Evolutionary conservation across 805 yeast genomes (phyloP).

Genomic region (Ogataea philodendri): DNA sequence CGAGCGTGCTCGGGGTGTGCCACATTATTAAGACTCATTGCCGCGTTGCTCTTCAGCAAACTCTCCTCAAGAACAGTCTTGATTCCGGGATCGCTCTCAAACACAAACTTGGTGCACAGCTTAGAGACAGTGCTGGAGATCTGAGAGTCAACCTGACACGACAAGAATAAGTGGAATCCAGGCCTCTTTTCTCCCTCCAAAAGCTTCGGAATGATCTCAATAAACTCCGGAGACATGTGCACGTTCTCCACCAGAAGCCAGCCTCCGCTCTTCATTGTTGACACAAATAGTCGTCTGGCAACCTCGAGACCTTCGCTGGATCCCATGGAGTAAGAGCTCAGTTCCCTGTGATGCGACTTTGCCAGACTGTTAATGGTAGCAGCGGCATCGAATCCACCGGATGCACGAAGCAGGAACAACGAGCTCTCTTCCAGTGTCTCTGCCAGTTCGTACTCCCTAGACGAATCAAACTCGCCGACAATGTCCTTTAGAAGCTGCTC

Average conservation of each 20-base stretch:
- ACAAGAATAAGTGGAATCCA: conserved; percentile 59
- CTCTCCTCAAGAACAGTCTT: conserved; percentile 40
- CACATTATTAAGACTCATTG: conserved; percentile 15
- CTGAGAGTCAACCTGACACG: conserved; percentile 49
- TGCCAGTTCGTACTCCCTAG: conserved; percentile 27
- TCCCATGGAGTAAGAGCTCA: conserved; percentile 66
- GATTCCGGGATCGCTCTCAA: conserved; percentile 64
- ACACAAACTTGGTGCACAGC: conserved; percentile 51
- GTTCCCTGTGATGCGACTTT: conserved; percentile 19
- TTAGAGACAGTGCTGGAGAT: conserved; percentile 59
- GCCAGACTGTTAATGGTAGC: conserved; percentile 50
- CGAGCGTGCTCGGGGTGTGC: conserved; percentile 45
- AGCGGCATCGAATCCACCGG: conserved; percentile 67
- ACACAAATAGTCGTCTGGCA: conserved; percentile 54
- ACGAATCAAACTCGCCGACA: conserved; percentile 2
- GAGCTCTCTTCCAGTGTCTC: conserved; percentile 30
- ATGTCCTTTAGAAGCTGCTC: conserved; percentile 35
- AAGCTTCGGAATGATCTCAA: conserved; percentile 50
- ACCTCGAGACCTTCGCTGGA: conserved; percentile 59
- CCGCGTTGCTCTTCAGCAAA: conserved; percentile 27
- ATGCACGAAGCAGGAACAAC: conserved; percentile 53
- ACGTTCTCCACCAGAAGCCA: conserved; percentile 84
- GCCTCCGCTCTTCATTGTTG: conserved; percentile 45
- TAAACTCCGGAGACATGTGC: conserved; percentile 69
- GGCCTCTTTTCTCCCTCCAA: conserved; percentile 34